Conservation (phyloP, 2,329 filamentous ascomycete genomes). For the Rhytidhysteron rufulum region DNA sequence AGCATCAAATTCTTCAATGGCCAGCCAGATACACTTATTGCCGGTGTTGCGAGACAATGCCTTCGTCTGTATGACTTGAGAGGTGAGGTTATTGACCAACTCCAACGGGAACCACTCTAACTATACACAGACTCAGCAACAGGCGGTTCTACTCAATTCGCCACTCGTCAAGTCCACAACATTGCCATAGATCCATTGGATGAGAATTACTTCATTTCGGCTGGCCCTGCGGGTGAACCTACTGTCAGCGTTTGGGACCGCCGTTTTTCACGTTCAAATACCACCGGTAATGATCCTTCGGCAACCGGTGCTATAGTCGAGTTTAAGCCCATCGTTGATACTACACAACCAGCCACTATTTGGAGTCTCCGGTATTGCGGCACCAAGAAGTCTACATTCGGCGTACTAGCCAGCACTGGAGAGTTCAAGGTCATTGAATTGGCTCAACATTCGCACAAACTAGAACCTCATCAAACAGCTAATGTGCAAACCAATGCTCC, state of each 20-base stretch:
- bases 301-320: slow-evolving; percentile 56
- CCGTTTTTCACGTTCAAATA: slow-evolving; percentile 43
- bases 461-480: slow-evolving; percentile 17
- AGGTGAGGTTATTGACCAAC: slow-evolving; percentile 48
- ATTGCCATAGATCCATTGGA: slow-evolving; percentile 76
- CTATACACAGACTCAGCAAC: slow-evolving; percentile 32
- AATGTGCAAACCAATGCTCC: slow-evolving; percentile 18
- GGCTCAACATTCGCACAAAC: slow-evolving; percentile 45
- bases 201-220: slow-evolving; percentile 80
- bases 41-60: slow-evolving; percentile 71
- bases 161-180: slow-evolving; percentile 61
- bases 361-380: slow-evolving; percentile 62
- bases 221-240: slow-evolving; percentile 66
- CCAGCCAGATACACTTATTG: slow-evolving; percentile 70
- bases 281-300: slow-evolving; percentile 44
- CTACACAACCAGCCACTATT: slow-evolving; percentile 48
- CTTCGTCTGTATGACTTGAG: slow-evolving; percentile 75
- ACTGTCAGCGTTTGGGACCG: slow-evolving; percentile 76
- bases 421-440: slow-evolving; percentile 56
- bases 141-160: slow-evolving; percentile 46
- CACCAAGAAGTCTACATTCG: slow-evolving; percentile 54
- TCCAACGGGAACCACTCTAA: slow-evolving; percentile 11
- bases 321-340: slow-evolving; percentile 52
- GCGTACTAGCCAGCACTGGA: slow-evolving; percentile 56
- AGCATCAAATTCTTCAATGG: slow-evolving; percentile 80